Base-by-base conservation (phyloP, 2,329 filamentous ascomycete genomes). In the Fusarium vanettenii region DNA sequence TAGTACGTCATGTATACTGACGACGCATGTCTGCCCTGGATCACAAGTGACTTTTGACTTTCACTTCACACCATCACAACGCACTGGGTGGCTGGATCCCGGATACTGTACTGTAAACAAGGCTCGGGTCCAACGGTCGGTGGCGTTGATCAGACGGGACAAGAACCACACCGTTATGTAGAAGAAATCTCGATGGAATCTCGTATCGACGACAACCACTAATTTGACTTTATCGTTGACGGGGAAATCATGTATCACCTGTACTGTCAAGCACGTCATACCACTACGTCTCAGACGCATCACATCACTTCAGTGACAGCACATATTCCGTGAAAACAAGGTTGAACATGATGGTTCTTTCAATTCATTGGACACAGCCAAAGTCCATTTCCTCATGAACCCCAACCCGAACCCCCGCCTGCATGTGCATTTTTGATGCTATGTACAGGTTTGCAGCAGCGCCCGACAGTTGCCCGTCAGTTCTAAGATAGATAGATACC, bases 401-500 rank as follows among this genome's bases (percentile, higher is more conserved):
- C 27, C 73, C 71, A 29, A n/a, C 25, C 48, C 39, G 41, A 22
- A 22, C 45, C 45, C 25, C 69, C 71, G 48, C 48, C 69, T 75
- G 74, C 67, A 68, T 70, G 66, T 69, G 50, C 50, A 55, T 31
- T 31, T 55, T 14, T 27, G 45, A 60, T 72, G 67, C 56, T 76
- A 76, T 78, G 69, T 73, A 78, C 71, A 75, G 45, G 65, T 64
- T 73, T 52, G 48, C 48, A 52, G 72, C 64, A 70, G 73, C 60
- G 66, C 59, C 67, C 50, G 64, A 66, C 69, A 69, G 62, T 69
- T 45, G 69, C 72, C 66, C 65, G 67, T 39, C 67, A 76, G 71
- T 75, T 78, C 71, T 73, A 78, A 50, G 77, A 55, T 55, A 69
- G 71, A 64, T 65, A 72, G 64, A 73, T 67, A 65, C 67, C 43